A percentile compares a stretch with the other conserved stretches of the same genome.
These are phyloP conservation scores for Paraconiothyrium sp. DNA, from an alignment of 2,329 filamentous ascomycete genomes.

Conservation along the genomic window DNA sequence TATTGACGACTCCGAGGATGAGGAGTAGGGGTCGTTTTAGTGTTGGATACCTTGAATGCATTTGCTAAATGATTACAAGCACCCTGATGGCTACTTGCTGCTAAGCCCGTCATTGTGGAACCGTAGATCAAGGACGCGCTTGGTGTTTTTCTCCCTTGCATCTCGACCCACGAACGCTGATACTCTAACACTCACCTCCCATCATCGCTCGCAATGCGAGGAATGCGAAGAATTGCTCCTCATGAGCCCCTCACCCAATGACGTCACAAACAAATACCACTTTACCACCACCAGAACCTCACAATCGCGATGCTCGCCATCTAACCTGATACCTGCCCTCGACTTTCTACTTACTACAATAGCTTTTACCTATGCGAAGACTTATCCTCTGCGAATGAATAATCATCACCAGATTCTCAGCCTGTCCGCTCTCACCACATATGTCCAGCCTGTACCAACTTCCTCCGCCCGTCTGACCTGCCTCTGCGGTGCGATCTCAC, in stretches of 20 bases:
- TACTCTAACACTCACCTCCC: neutral
- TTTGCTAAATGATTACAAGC: neutral
- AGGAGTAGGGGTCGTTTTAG: constrained; percentile 12
- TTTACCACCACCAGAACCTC: neutral
- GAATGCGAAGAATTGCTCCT: neutral
- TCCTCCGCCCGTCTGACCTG: constrained; percentile 1
- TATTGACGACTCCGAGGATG: constrained; percentile 23
- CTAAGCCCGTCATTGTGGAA: neutral
- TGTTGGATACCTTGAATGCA: constrained; percentile 8
- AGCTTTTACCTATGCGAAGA: neutral
- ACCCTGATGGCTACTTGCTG: neutral
- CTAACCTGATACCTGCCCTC: neutral
- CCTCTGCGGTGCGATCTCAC: neutral
- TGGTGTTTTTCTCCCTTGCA: too few species aligned
- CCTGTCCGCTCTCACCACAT: neutral
- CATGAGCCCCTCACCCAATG: neutral
- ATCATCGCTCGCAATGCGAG: neutral
- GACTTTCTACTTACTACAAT: neutral
- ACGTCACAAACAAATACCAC: constrained; percentile 3
- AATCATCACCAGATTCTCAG: too few species aligned
- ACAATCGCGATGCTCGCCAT: neutral
- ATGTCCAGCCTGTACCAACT: neutral
- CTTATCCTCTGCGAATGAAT: too few species aligned
- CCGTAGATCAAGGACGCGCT: too few species aligned
- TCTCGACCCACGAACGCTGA: too few species aligned